Base-by-base conservation (phyloP, 2,329 filamentous ascomycete species). In the Neospermospora avenae region DNA sequence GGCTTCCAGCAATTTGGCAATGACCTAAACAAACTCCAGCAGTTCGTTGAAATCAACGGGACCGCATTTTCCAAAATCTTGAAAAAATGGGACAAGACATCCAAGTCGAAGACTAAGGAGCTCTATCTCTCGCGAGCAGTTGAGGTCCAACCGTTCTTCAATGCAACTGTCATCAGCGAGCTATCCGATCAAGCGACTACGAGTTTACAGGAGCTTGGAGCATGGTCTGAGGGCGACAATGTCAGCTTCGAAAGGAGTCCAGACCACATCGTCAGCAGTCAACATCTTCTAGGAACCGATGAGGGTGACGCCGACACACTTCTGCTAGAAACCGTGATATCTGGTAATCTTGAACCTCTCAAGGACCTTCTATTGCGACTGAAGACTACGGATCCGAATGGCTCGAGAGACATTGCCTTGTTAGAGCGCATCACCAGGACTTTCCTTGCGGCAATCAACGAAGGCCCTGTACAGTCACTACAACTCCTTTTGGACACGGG, bases 11-110 rank as follows among this genome's bases (percentile, higher is more conserved):
- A 98, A 74, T 99, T 99, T 74, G 93, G 93, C 72, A 93, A 90
- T 72, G 95, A 99, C 73, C 78, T 99, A 48, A 96, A 96, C 78
- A 99, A 99, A 77, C 84, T 99, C 16, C 92, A 97, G 80, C 95
- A 98, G 79, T 99, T 98, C 75, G 92, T 99, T 66, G 93, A 98
- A 75, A 90, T 98, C 73, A 99, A 99, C 73, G 93, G 95, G 71
- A 97, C 91, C 1, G 95, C 93, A 16, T 97, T 98, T 74, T 97
- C 93, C 28, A 99, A 99, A 76, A 99, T 99, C 61, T 79, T 99
- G 65, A 99, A 99, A 78, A 99, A 99, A 84, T 99, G 95, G 95
- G 95, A 99, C 77, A 99, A 99, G 83, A 97, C 93, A 1, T 97
- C 93, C 68, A 99, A 98, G 82, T 98, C 93, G 55, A 93, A 93